phyloP scores from a whole-genome alignment of 2,329 filamentous ascomycete genomes.

The Fusarium nanum region DNA sequence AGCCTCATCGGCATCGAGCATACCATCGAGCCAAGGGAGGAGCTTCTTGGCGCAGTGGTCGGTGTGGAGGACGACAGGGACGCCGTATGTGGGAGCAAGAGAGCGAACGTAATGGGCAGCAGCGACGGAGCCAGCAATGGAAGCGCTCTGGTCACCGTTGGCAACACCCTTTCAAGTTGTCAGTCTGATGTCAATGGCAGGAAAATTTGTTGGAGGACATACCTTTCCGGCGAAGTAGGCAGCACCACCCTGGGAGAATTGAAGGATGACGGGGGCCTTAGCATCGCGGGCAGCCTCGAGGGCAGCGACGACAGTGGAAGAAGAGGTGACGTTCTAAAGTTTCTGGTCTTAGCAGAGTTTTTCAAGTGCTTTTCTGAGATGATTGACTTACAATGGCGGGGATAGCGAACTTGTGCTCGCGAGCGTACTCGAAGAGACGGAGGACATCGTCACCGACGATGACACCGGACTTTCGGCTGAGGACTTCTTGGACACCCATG shows the following conservation, averaged over 20 bases:
- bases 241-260: conserved; percentile 92
- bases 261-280: conserved; percentile 92
- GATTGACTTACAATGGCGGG: conserved; percentile 72
- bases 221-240: conserved; percentile 93
- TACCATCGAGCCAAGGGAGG: conserved; percentile 95
- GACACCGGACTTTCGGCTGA: conserved; percentile 65
- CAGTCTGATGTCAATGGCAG: conserved; percentile 22
- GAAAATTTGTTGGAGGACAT: conserved; percentile 36
- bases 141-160: conserved; percentile 85
- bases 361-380: background rate
- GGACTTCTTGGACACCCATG: conserved; percentile 56
- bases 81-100: conserved; percentile 85
- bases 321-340: conserved; percentile 86
- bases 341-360: conserved; percentile 3
- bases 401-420: conserved; percentile 88
- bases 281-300: conserved; percentile 95
- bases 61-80: conserved; percentile 94
- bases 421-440: conserved; percentile 87
- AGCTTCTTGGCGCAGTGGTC: conserved; percentile 99
- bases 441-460: conserved; percentile 66
- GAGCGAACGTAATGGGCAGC: conserved; percentile 93
- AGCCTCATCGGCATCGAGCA: conserved; percentile 92
- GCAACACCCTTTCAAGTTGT: conserved; percentile 70
- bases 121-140: conserved; percentile 87
- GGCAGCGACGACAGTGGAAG: conserved; percentile 78